A percentile compares a stretch with the other conserved stretches of the same genome.
Conservation (phyloP, 2,329 filamentous ascomycete genomes). For the Hymenoscyphus repandus region DNA sequence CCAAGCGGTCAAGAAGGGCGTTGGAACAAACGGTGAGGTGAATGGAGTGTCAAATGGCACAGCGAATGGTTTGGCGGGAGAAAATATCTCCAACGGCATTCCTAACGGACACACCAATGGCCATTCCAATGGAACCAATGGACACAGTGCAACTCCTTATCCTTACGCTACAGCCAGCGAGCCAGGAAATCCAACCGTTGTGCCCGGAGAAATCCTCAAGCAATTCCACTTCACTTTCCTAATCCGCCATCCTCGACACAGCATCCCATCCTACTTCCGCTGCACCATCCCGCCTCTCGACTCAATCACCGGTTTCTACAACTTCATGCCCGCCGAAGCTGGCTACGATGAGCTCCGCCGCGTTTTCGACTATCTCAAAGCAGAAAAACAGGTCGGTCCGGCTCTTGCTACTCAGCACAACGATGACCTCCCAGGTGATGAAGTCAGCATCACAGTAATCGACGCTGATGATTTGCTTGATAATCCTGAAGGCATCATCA, state of each 20-base stretch:
- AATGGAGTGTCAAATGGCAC: conserved; percentile 21
- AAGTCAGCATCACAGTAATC: conserved; percentile 72
- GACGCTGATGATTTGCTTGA: conserved; percentile 94
- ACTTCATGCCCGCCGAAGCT: conserved; percentile 83
- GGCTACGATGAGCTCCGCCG: conserved; percentile 85
- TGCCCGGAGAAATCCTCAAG: conserved; percentile 68
- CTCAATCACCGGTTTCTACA: conserved; percentile 74
- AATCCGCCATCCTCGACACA: conserved; percentile 88
- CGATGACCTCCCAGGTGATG: conserved; percentile 25
- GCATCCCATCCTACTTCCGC: conserved; percentile 90
- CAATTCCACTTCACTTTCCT: conserved; percentile 93
- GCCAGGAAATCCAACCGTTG: conserved; percentile 74
- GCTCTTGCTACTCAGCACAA: conserved; percentile 45
- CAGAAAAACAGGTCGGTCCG: conserved; percentile 65
- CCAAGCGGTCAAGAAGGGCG: conserved; percentile 27
- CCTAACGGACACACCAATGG: conserved; percentile 30
- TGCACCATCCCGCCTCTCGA: conserved; percentile 87
- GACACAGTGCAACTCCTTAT: conserved; percentile 39
- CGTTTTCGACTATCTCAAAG: conserved; percentile 78
- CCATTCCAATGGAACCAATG: conserved; percentile 22
- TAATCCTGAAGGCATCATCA: conserved; percentile 68
- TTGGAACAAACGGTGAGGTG: conserved; percentile 27
- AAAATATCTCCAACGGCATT: conserved; percentile 21
- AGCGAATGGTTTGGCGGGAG: too few species aligned
- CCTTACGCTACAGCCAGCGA: conserved; percentile 56